phyloP scores from a whole-genome alignment of 2,329 filamentous ascomycete genomes.

The Botryotinia convoluta region DNA sequence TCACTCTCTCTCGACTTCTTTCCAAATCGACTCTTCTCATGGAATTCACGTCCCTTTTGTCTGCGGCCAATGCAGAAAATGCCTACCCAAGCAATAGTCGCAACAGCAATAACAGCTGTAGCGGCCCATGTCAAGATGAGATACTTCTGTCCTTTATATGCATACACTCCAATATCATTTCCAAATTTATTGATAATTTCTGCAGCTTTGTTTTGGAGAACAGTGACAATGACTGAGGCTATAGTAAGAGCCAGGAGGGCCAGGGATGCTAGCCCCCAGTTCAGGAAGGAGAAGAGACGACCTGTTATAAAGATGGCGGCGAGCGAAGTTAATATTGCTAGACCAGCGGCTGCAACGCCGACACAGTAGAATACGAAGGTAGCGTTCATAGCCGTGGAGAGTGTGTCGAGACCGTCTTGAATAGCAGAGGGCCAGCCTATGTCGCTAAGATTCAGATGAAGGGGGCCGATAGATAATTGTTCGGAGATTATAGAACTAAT shows the following conservation, averaged over 20 bases:
- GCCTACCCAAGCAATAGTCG: slow-evolving; percentile 33
- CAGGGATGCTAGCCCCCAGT: slow-evolving; percentile 46
- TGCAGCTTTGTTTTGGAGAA: slow-evolving; percentile 54
- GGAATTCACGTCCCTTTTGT: slow-evolving; percentile 28
- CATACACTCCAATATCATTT: slow-evolving; percentile 36
- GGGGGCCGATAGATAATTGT: slow-evolving; percentile 45
- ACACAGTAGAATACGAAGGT: slow-evolving; percentile 60
- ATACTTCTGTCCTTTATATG: slow-evolving; percentile 51
- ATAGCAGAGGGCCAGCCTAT: slow-evolving; percentile 57
- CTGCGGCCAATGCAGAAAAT: slow-evolving; percentile 34
- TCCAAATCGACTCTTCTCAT: slow-evolving; percentile 29
- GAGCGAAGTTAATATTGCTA: slow-evolving; percentile 48
- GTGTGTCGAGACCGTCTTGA: slow-evolving; percentile 49
- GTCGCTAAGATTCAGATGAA: slow-evolving; percentile 47
- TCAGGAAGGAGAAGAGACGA: slow-evolving; percentile 47
- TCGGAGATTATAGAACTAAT: slow-evolving; percentile 49
- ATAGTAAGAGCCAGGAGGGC: slow-evolving; percentile 60
- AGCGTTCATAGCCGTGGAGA: slow-evolving; percentile 49
- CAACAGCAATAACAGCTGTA: slow-evolving; percentile 45
- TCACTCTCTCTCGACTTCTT: not conserved
- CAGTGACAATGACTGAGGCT: slow-evolving; percentile 71
- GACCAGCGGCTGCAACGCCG: slow-evolving; percentile 50
- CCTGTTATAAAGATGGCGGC: slow-evolving; percentile 44
- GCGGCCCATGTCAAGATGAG: slow-evolving; percentile 59
- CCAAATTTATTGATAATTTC: slow-evolving; percentile 45